These are phyloP conservation scores for Isoetes engelmannii DNA, from an alignment of 83 land plant genomes.

Conservation along the genomic window DNA sequence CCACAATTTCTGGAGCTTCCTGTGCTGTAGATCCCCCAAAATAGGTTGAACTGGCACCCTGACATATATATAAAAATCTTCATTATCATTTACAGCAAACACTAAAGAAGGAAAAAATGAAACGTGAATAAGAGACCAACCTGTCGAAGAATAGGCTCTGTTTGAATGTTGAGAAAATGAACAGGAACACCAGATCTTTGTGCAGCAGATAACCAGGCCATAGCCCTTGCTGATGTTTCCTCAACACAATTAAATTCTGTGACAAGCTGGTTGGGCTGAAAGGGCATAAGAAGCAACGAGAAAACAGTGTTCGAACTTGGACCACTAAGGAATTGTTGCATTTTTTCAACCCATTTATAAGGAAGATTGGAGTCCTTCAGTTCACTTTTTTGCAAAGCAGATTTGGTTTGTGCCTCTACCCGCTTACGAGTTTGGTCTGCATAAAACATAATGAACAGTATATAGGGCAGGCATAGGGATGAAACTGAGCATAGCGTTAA, in stretches of 20 bases:
- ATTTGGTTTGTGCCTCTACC: slow-evolving; percentile 14
- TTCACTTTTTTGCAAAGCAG: slow-evolving; percentile 4
- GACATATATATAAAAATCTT: no score
- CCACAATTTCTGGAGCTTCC: slow-evolving; percentile 35
- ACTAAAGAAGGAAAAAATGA: not conserved
- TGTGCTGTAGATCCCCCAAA: slow-evolving; percentile 15
- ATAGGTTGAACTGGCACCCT: slow-evolving; percentile 19
- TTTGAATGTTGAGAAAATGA: slow-evolving; percentile 68
- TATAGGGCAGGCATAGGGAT: no score
- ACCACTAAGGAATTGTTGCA: slow-evolving; percentile 43
- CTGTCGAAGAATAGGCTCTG: slow-evolving; percentile 82
- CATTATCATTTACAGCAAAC: no score
- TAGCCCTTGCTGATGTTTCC: slow-evolving; percentile 73
- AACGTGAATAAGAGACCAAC: slow-evolving; percentile 29
- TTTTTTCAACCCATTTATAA: slow-evolving; percentile 71
- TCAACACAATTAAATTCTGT: slow-evolving; percentile 59
- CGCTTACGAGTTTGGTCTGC: slow-evolving; percentile 18
- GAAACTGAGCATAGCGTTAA: no score
- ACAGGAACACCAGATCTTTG: slow-evolving; percentile 74
- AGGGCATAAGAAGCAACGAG: slow-evolving; percentile 66
- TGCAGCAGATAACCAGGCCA: slow-evolving; percentile 73
- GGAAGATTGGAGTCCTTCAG: slow-evolving; percentile 60
- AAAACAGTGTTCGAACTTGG: slow-evolving; percentile 59
- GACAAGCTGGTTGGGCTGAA: slow-evolving; percentile 27
- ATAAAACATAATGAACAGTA: no score